Conservation (phyloP, 164 flowering plant genomes). For the Aristolochia californica region DNA sequence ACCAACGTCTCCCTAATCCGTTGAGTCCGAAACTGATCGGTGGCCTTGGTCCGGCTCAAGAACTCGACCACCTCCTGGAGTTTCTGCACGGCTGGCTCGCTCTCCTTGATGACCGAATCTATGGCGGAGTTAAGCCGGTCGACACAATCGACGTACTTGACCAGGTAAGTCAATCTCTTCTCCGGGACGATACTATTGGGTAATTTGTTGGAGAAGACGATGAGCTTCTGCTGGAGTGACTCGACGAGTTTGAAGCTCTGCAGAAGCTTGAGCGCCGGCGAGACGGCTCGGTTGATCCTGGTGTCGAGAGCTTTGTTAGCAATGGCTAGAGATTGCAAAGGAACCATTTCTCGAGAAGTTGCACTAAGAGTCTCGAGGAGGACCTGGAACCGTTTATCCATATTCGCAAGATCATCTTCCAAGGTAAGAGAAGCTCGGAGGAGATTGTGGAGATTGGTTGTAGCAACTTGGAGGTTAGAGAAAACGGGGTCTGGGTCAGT, state of each 20-base stretch:
- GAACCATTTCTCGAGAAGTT: conserved; percentile 36
- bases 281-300: conserved; percentile 39
- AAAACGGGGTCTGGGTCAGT: conserved; percentile 15
- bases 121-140: conserved; percentile 35
- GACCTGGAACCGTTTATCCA: conserved; percentile 29
- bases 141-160: conserved; percentile 40
- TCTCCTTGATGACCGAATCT: conserved; percentile 26
- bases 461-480: conserved; percentile 28
- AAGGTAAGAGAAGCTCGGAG: conserved; percentile 30
- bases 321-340: conserved; percentile 49
- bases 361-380: conserved; percentile 24
- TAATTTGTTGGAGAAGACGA: conserved; percentile 25
- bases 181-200: conserved; percentile 11
- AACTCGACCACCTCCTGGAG: conserved; percentile 78
- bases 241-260: too few relatives aligned
- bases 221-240: conserved; percentile 40
- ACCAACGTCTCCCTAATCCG: too few relatives aligned
- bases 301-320: conserved; percentile 55
- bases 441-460: conserved; percentile 33
- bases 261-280: conserved; percentile 51
- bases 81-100: conserved; percentile 56
- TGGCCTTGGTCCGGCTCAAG: conserved; percentile 68
- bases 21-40: too few relatives aligned
- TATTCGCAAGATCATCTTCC: conserved; percentile 25
- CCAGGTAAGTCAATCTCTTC: conserved; percentile 27